phyloP scores from a whole-genome alignment of 495 filamentous ascomycete genomes.

The Darksidea phi region DNA sequence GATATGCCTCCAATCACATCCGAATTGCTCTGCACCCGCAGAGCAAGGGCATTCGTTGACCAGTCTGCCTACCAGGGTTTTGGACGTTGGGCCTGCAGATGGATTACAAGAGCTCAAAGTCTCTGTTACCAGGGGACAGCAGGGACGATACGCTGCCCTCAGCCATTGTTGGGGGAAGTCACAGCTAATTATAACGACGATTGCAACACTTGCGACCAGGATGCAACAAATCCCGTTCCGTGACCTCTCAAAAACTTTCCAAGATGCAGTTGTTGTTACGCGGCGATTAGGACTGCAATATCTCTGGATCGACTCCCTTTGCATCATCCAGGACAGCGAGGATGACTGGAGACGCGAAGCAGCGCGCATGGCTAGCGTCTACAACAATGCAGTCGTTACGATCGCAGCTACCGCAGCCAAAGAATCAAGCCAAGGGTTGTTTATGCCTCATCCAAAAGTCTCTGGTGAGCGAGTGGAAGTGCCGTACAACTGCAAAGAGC shows the following conservation, averaged over 20 bases:
- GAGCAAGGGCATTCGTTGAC: no score
- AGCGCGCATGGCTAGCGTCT: neutral
- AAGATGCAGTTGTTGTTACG: slow-evolving; percentile 13
- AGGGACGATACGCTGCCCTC: neutral
- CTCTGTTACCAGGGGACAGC: no score
- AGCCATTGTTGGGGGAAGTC: slow-evolving; percentile 2
- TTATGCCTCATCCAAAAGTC: neutral
- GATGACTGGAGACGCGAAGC: slow-evolving; percentile 15
- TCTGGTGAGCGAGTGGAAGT: neutral
- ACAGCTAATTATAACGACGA: neutral
- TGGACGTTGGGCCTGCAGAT: no score
- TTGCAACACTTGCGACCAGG: neutral
- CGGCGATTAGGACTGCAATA: slow-evolving; percentile 17
- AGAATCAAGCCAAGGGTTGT: neutral
- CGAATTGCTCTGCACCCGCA: no score
- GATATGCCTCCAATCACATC: no score
- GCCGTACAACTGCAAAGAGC: neutral
- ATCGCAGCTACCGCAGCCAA: slow-evolving; percentile 8
- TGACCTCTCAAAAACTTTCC: slow-evolving; percentile 21
- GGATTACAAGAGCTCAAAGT: no score
- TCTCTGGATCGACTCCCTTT: slow-evolving; percentile 29
- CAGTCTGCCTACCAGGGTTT: no score
- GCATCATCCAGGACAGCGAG: slow-evolving; percentile 14
- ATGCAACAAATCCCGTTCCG: neutral
- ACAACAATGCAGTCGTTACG: neutral